Evolutionary conservation across 2,329 filamentous ascomycete species (phyloP).

Genomic region (Scortechinia acanthostroma): DNA sequence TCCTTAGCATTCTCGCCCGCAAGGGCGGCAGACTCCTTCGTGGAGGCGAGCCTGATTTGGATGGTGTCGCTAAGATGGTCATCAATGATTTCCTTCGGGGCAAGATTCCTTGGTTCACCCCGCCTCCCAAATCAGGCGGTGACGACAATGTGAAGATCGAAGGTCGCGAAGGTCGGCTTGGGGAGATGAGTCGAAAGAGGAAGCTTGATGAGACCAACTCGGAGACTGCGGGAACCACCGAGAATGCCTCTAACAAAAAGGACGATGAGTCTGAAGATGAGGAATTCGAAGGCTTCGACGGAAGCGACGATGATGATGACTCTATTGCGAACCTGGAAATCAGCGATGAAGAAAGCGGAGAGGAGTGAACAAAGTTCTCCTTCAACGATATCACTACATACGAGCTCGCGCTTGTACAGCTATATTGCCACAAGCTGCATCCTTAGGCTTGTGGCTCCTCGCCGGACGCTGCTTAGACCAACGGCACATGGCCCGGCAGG

Average conservation of each 20-base stretch:
- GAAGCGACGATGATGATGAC: slow-evolving; percentile 19
- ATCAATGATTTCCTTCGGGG: slow-evolving; percentile 92
- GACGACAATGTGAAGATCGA: slow-evolving; percentile 45
- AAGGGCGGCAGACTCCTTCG: slow-evolving; percentile 82
- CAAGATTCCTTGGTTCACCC: slow-evolving; percentile 93
- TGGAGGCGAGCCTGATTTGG: slow-evolving; percentile 89
- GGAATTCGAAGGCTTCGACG: slow-evolving; percentile 39
- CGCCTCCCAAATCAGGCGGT: slow-evolving; percentile 56
- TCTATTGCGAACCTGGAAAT: slow-evolving; percentile 12
- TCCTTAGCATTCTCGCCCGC: slow-evolving; percentile 78
- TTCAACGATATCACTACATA: too few relatives aligned
- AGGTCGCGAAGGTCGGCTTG: slow-evolving; percentile 70
- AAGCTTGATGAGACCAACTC: slow-evolving; percentile 42
- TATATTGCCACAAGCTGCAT: too few relatives aligned
- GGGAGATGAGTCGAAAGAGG: slow-evolving; percentile 82
- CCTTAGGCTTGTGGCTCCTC: too few relatives aligned
- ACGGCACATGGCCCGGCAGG: too few relatives aligned
- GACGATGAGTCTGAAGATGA: slow-evolving; percentile 24
- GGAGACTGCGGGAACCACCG: background rate
- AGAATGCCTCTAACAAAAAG: slow-evolving; percentile 6
- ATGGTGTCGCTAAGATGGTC: slow-evolving; percentile 93
- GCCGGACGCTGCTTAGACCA: too few relatives aligned
- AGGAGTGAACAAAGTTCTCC: too few relatives aligned
- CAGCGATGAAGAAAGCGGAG: slow-evolving; percentile 9
- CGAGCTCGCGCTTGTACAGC: too few relatives aligned